A percentile compares a stretch with the other conserved stretches of the same genome.
These are phyloP conservation scores for Pichia rugopelliculosa DNA, from an alignment of 805 yeast genomes.

Conservation along the genomic window DNA sequence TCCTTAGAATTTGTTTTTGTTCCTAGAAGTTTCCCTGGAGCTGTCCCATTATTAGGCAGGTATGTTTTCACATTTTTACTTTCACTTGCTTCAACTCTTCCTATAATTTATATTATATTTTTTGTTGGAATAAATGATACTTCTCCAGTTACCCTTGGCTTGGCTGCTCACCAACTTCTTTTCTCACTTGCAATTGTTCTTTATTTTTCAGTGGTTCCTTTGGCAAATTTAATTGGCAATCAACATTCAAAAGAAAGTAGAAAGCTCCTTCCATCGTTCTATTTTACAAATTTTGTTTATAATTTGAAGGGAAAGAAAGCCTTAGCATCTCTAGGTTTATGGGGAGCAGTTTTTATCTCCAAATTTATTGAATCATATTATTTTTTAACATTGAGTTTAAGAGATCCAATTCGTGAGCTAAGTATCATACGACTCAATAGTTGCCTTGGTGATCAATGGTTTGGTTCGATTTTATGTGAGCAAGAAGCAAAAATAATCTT, in stretches of 20 bases:
- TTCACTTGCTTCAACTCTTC: conserved; percentile 40
- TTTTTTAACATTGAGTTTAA: conserved; percentile 62
- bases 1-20: conserved; percentile 53
- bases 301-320: conserved; percentile 44
- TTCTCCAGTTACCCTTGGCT: conserved; percentile 31
- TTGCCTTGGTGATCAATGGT: conserved; percentile 54
- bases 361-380: conserved; percentile 74
- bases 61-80: conserved; percentile 35
- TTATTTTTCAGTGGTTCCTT: conserved; percentile 56
- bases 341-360: conserved; percentile 60
- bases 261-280: conserved; percentile 42
- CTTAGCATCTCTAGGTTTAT: conserved; percentile 59
- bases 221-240: conserved; percentile 46
- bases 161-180: conserved; percentile 49
- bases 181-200: conserved; percentile 47
- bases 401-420: conserved; percentile 68
- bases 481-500: conserved; percentile 53
- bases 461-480: conserved; percentile 48
- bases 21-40: conserved; percentile 70
- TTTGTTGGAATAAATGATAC: conserved; percentile 29
- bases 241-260: conserved; percentile 30
- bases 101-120: conserved; percentile 45
- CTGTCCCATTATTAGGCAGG: conserved; percentile 49
- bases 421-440: conserved; percentile 44
- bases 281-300: conserved; percentile 56